These are phyloP conservation scores for Naegleria gruberi DNA, from an alignment of 208 protist species.

Conservation along the genomic window DNA sequence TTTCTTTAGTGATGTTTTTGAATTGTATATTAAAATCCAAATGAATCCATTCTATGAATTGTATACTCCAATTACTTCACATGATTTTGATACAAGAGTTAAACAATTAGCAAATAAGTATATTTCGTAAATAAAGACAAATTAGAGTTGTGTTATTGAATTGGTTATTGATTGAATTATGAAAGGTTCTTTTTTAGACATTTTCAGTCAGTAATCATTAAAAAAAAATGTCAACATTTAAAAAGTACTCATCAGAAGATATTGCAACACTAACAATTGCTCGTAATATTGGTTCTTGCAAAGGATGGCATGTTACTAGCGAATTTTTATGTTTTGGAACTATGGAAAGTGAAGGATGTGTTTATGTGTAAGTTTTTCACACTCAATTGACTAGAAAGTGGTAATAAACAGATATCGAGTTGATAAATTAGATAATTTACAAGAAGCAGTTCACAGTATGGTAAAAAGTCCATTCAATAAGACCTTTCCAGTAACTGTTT, in stretches of 20 bases:
- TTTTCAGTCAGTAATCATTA: too few relatives aligned
- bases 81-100: slow-evolving; percentile 3
- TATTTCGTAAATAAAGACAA: neutral
- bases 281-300: neutral
- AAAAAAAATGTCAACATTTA: neutral
- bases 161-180: too few relatives aligned
- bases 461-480: neutral
- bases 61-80: slow-evolving; percentile 22
- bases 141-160: too few relatives aligned
- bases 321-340: neutral
- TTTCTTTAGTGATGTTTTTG: slow-evolving; percentile 28
- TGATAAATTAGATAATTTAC: neutral
- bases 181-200: too few relatives aligned
- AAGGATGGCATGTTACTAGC: neutral
- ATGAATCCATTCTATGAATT: slow-evolving; percentile 35
- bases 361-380: neutral
- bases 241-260: neutral
- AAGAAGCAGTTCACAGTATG: neutral
- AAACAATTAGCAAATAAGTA: neutral
- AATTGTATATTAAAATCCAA: slow-evolving; percentile 29
- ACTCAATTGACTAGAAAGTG: too few relatives aligned
- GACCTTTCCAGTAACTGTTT: neutral
- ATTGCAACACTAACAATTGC: neutral
- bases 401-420: neutral
- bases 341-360: neutral